These are phyloP conservation scores for Solioccasus polychromus DNA, from an alignment of 768 basidiomycete species.

Conservation along the genomic window DNA sequence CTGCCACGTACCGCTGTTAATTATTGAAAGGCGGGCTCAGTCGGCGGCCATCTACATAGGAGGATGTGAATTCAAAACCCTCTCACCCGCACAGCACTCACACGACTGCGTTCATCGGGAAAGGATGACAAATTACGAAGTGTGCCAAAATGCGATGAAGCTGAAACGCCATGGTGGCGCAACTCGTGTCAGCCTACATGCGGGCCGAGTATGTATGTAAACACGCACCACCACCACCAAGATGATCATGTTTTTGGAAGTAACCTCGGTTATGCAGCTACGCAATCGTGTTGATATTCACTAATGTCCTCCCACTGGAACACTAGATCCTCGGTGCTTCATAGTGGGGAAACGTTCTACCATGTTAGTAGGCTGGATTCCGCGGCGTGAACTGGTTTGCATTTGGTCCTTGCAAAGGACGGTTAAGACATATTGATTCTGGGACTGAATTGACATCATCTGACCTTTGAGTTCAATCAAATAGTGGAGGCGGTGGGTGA, in stretches of 20 bases:
- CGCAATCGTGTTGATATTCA: too few relatives aligned
- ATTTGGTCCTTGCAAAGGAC: constrained; percentile 50
- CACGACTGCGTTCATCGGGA: too few relatives aligned
- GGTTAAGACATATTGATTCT: constrained; percentile 63
- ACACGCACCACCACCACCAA: constrained; percentile 75
- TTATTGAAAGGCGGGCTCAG: too few relatives aligned
- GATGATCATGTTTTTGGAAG: constrained; percentile 71
- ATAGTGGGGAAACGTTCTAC: neutral
- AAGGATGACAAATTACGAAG: too few relatives aligned
- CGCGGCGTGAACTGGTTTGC: constrained; percentile 21
- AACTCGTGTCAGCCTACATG: neutral
- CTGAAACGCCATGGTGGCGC: too few relatives aligned
- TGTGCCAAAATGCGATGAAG: too few relatives aligned
- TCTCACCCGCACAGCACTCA: too few relatives aligned
- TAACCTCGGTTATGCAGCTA: constrained; percentile 62
- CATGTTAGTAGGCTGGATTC: too few relatives aligned
- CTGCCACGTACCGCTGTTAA: too few relatives aligned
- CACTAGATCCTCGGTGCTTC: constrained; percentile 62
- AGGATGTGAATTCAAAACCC: too few relatives aligned
- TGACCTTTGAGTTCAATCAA: constrained; percentile 25
- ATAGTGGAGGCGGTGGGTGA: neutral
- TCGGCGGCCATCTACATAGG: too few relatives aligned
- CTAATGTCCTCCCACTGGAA: constrained; percentile 65
- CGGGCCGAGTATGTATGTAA: too few relatives aligned
- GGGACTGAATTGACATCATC: constrained; percentile 60